phyloP scores from a whole-genome alignment of 1,284 basidiomycete genomes.

The Leccinum angustisporum region DNA sequence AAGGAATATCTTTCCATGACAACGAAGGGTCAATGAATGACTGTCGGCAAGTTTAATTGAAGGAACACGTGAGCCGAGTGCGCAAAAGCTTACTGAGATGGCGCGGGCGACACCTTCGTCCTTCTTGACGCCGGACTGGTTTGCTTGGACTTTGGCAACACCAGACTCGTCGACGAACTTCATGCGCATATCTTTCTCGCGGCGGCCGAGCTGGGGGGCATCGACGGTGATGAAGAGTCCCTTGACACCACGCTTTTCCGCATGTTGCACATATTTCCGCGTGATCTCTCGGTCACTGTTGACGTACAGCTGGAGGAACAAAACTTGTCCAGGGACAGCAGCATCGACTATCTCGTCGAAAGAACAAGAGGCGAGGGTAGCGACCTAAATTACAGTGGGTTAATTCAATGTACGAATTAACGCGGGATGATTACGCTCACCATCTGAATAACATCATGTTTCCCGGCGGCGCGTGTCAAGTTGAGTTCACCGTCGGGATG shows the following conservation, averaged over 20 bases:
- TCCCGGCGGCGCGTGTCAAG: constrained; percentile 55
- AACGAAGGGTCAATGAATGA: constrained; percentile 91
- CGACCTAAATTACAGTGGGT: constrained; percentile 40
- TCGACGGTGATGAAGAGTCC: constrained; percentile 88
- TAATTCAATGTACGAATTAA: constrained; percentile 26
- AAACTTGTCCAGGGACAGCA: constrained; percentile 65
- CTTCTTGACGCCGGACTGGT: constrained; percentile 66
- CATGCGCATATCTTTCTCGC: constrained; percentile 93
- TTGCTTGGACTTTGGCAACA: constrained; percentile 50
- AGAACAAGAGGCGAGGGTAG: constrained; percentile 26
- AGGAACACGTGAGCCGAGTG: neutral
- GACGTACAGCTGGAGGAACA: constrained; percentile 80
- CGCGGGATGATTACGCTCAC: constrained; percentile 36
- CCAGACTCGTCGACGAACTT: constrained; percentile 87
- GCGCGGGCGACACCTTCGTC: constrained; percentile 89
- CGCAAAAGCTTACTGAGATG: constrained; percentile 62
- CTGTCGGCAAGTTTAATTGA: constrained; percentile 36
- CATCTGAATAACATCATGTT: constrained; percentile 60
- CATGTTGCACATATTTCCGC: constrained; percentile 78
- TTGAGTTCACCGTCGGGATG: constrained; percentile 66
- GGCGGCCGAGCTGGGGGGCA: constrained; percentile 84
- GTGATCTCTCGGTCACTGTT: constrained; percentile 81
- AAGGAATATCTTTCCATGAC: constrained; percentile 84
- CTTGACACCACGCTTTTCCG: constrained; percentile 79
- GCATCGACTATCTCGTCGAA: constrained; percentile 57